phyloP scores from a whole-genome alignment of 192 early-diverging fungal species.

The Coemansia aciculifera region DNA sequence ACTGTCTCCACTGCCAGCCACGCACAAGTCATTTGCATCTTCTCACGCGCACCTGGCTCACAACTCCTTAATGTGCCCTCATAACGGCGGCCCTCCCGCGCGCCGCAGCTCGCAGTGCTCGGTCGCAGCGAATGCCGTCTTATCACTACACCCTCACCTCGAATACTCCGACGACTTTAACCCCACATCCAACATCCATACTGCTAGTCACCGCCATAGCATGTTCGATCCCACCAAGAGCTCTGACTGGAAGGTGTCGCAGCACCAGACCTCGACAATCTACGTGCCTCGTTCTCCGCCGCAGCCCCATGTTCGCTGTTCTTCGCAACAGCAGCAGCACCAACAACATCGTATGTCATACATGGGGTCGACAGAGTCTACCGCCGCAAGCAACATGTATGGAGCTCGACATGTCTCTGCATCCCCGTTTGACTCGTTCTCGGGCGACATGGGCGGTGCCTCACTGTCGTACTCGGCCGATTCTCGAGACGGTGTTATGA shows the following conservation, averaged over 20 bases:
- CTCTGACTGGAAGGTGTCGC: slow-evolving; percentile 1
- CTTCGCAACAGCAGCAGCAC: neutral
- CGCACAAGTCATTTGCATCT: neutral
- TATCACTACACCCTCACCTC: slow-evolving; percentile 7
- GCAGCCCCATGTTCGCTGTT: neutral
- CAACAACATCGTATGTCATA: slow-evolving; percentile 6
- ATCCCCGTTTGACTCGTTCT: slow-evolving; percentile 26
- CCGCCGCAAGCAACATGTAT: slow-evolving; percentile 1
- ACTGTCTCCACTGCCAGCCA: neutral
- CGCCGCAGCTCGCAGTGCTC: slow-evolving; percentile 43
- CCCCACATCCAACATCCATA: neutral
- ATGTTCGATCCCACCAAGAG: slow-evolving; percentile 1
- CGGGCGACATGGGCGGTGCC: slow-evolving; percentile 14
- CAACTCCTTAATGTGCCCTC: neutral
- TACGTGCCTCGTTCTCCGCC: slow-evolving; percentile 6
- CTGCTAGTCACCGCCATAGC: slow-evolving; percentile 3
- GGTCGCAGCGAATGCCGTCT: slow-evolving; percentile 16
- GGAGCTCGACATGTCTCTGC: neutral
- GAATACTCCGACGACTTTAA: slow-evolving; percentile 2
- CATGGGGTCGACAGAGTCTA: slow-evolving; percentile 1
- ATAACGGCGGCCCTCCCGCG: slow-evolving; percentile 6
- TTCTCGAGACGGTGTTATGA: neutral
- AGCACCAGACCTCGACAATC: slow-evolving; percentile 1
- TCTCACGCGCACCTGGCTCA: neutral
- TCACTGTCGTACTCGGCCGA: slow-evolving; percentile 23